phyloP scores from a whole-genome alignment of 2,329 filamentous ascomycete species.

The Botrytis medusae region DNA sequence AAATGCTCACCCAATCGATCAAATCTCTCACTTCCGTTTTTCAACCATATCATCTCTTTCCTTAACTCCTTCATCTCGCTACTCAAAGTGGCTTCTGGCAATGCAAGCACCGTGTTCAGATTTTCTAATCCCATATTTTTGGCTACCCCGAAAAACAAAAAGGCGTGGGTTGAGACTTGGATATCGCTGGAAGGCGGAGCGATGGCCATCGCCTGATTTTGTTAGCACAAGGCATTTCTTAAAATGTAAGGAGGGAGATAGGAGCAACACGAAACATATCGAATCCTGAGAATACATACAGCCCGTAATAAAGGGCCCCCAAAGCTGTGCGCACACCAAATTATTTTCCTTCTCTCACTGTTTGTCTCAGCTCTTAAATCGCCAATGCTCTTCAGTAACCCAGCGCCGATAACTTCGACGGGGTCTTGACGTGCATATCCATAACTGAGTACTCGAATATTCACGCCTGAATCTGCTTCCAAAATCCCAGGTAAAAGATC shows the following conservation, averaged over 20 bases:
- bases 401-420: background rate
- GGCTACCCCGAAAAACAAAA: constrained; percentile 10
- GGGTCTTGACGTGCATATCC: background rate
- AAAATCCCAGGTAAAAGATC: constrained; percentile 14
- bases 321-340: constrained; percentile 18
- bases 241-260: background rate
- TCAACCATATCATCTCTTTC: constrained; percentile 6
- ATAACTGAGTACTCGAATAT: constrained; percentile 9
- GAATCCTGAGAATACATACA: background rate
- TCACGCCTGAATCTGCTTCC: background rate
- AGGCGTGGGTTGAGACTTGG: background rate
- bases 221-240: background rate
- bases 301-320: constrained; percentile 10
- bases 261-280: background rate
- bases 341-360: constrained; percentile 12
- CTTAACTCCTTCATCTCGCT: constrained; percentile 9
- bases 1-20: background rate
- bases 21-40: background rate
- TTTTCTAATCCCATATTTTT: constrained; percentile 16
- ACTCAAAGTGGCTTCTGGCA: constrained; percentile 1
- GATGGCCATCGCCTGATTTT: background rate
- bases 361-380: background rate
- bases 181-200: background rate
- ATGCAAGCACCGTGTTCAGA: background rate
- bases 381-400: background rate